phyloP scores from a whole-genome alignment of 1,139 yeast species.

The Arxiozyma bovina region DNA sequence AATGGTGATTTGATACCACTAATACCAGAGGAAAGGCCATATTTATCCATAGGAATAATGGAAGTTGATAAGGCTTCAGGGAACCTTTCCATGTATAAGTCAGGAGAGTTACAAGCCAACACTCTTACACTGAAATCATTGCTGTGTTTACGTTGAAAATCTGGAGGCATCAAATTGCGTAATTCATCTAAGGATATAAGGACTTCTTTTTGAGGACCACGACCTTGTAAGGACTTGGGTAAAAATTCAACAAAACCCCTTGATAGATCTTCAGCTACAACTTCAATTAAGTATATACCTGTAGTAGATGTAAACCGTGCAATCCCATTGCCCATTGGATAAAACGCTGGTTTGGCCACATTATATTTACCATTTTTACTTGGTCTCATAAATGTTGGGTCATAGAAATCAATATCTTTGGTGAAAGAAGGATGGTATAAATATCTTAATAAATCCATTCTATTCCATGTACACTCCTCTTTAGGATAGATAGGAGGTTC shows the following conservation, averaged over 20 bases:
- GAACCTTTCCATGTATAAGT: constrained; percentile 28
- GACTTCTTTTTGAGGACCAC: constrained; percentile 49
- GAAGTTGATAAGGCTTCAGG: constrained; percentile 16
- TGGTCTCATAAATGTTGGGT: constrained; percentile 28
- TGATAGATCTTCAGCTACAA: constrained; percentile 46
- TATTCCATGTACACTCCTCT: constrained; percentile 83
- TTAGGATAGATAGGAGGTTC: constrained; percentile 43
- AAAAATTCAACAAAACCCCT: constrained; percentile 52
- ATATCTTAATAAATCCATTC: constrained; percentile 68
- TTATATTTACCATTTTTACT: constrained; percentile 22
- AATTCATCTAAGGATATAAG: constrained; percentile 42
- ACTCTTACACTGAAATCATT: constrained; percentile 43
- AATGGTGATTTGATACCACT: constrained; percentile 41
- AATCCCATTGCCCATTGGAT: constrained; percentile 40
- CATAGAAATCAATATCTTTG: constrained; percentile 51
- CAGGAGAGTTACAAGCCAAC: constrained; percentile 39
- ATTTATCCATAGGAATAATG: constrained; percentile 21
- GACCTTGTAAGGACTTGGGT: constrained; percentile 51
- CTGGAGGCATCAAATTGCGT: constrained; percentile 36
- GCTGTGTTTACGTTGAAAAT: constrained; percentile 29
- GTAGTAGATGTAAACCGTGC: constrained; percentile 41
- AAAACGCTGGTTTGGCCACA: constrained; percentile 34
- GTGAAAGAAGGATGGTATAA: constrained; percentile 73
- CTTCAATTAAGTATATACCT: constrained; percentile 69
- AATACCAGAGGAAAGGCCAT: constrained; percentile 19